Evolutionary conservation across 2,329 filamentous ascomycete species (phyloP), one percentile per base, ranked within the genome.

Genomic region (Fusarium sp.): DNA sequence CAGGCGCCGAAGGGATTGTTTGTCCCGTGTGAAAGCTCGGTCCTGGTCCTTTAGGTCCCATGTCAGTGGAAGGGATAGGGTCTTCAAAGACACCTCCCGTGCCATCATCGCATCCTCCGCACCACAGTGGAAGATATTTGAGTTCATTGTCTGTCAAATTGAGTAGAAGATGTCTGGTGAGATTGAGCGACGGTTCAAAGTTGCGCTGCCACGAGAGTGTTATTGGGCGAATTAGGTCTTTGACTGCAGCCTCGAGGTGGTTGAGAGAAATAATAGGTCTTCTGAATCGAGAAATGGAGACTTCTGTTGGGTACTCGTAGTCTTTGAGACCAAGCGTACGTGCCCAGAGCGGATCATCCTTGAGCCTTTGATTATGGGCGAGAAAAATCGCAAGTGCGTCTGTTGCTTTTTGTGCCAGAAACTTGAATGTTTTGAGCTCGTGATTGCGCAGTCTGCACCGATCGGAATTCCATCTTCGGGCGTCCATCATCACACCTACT

Each of bases 51-150:
- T 73, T 80, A 3, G 84, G 82, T 0, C 83, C 84, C 73, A 84
- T 79, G 1, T 81, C 77, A 2, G 84, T 77, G 2, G 78, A 78
- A 0, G 84, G 84, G 14, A 84, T 77, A 4, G 69, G 66, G 1
- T 76, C 60, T 65, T 84, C 81, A 57, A 84, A 85, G 2, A 87
- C 84, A 8, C 83, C 84, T 23, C 85, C 84, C 7, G 83, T 85
- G 18, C 82, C 82, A 66, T 88, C 85, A 61, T 87, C 81, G 44
- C 80, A 76, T 2, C 81, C 90, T 6, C 86, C 89, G 1, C 88
- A 89, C 89, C 89, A 92, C 6, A 91, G 79, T 0, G 90, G 89
- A 5, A 92, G 81, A 67, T 84, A 91, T 59, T 86, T 86, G 68
- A 87, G 84, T 77, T 92, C 90, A 3, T 85, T 79, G 6, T 87